A percentile compares a stretch with the other conserved stretches of the same genome.
phyloP scores from a whole-genome alignment of 352 stramenopile genomes.

The Phytophthora pini region DNA sequence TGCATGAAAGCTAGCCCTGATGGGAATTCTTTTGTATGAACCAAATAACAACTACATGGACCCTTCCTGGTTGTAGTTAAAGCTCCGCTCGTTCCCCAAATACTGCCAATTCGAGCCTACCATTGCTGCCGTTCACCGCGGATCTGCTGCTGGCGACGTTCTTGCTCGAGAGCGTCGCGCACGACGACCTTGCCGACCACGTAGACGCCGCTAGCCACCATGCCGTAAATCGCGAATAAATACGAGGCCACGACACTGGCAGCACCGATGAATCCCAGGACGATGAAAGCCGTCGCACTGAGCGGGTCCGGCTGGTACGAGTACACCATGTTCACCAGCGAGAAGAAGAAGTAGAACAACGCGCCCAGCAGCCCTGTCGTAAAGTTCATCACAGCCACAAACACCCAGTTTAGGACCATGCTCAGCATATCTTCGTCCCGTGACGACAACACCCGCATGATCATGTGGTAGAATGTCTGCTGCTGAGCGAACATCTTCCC shows the following conservation, averaged over 20 bases:
- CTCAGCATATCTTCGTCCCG: constrained; percentile 82
- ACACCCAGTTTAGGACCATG: constrained; percentile 85
- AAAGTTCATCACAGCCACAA: constrained; percentile 88
- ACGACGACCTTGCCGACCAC: constrained; percentile 80
- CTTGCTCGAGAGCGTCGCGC: constrained; percentile 79
- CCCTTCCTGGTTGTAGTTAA: no score
- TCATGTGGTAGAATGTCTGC: constrained; percentile 89
- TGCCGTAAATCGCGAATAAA: constrained; percentile 86
- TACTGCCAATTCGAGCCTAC: constrained; percentile 14
- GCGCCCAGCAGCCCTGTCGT: constrained; percentile 84
- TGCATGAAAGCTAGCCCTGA: no score
- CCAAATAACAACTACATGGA: no score
- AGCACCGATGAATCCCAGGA: constrained; percentile 75
- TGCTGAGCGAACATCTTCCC: constrained; percentile 89
- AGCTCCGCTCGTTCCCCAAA: background rate
- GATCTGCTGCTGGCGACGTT: constrained; percentile 67
- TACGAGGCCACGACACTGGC: constrained; percentile 87
- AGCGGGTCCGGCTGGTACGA: constrained; percentile 86
- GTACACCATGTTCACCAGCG: constrained; percentile 81
- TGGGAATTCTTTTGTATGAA: no score
- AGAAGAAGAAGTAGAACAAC: constrained; percentile 90
- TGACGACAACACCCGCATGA: constrained; percentile 72
- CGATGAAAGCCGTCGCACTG: constrained; percentile 75
- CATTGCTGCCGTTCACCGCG: constrained; percentile 45
- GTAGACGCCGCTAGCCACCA: constrained; percentile 83